Percentiles rank a stretch among this genome's conserved stretches.
Conservation (phyloP, 2,329 filamentous ascomycete genomes). For the Fusarium chlamydosporum region DNA sequence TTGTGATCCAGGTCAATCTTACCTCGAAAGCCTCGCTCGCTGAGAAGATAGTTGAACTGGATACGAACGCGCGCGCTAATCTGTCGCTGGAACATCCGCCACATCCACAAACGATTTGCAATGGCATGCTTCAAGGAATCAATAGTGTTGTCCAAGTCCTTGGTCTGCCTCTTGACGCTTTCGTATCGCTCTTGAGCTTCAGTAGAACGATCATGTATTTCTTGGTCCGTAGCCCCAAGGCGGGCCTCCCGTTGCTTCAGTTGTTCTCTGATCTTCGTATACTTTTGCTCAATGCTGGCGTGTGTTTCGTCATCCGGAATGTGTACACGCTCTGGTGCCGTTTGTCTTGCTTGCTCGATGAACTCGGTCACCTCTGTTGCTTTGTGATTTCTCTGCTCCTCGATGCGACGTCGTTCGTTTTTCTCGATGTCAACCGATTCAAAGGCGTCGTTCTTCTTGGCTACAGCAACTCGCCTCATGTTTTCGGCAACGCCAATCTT, state of each 20-base stretch:
- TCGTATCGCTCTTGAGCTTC: conserved; percentile 61
- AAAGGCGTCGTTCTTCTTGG: conserved; percentile 73
- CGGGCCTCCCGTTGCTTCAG: conserved; percentile 69
- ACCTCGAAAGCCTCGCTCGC: conserved; percentile 90
- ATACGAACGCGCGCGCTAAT: conserved; percentile 89
- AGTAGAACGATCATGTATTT: conserved; percentile 69
- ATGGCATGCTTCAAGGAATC: conserved; percentile 71
- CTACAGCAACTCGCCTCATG: conserved; percentile 67
- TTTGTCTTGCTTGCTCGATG: conserved; percentile 65
- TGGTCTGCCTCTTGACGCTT: conserved; percentile 60
- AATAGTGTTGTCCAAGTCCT: conserved; percentile 60
- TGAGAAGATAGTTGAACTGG: conserved; percentile 89
- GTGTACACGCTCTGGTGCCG: conserved; percentile 69
- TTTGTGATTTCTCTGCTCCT: conserved; percentile 64
- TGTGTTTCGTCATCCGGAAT: conserved; percentile 76
- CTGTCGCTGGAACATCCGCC: conserved; percentile 83
- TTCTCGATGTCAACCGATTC: conserved; percentile 65
- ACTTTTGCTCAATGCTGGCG: conserved; percentile 67
- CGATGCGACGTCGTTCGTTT: conserved; percentile 60
- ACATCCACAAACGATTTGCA: conserved; percentile 77
- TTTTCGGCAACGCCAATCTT: conserved; percentile 66
- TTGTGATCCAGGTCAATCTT: conserved; percentile 83
- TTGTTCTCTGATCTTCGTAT: conserved; percentile 69
- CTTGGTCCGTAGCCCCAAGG: conserved; percentile 74
- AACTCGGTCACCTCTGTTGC: conserved; percentile 66